Evolutionary conservation across 805 yeast genomes (phyloP).

Genomic region (Peterozyma xylosa): DNA sequence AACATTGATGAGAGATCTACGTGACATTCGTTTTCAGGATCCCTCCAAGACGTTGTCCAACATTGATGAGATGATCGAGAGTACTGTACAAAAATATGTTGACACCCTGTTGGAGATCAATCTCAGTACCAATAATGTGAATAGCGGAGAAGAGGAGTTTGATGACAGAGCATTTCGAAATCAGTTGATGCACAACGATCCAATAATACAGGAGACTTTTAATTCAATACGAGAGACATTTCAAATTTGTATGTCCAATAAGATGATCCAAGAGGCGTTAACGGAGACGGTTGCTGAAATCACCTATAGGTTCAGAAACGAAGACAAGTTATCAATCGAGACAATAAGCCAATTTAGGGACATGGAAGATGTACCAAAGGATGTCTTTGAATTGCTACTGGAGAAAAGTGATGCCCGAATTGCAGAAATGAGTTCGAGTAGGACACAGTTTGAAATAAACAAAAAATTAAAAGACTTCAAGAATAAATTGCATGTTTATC

Average conservation of each 20-base stretch:
- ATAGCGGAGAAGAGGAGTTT: background rate
- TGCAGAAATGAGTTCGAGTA: background rate
- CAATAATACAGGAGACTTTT: background rate
- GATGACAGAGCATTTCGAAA: background rate
- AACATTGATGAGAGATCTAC: background rate
- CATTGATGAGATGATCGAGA: background rate
- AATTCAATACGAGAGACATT: background rate
- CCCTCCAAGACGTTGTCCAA: background rate
- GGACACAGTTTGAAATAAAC: background rate
- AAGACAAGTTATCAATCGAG: background rate
- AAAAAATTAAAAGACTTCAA: constrained; percentile 1
- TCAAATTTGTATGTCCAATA: background rate
- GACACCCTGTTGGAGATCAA: constrained; percentile 1
- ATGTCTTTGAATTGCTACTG: background rate
- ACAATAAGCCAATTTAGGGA: constrained; percentile 3
- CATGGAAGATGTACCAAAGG: background rate
- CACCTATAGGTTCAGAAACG: background rate
- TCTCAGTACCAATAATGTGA: too few species aligned
- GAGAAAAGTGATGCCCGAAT: background rate
- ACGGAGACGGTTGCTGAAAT: background rate
- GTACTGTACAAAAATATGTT: constrained; percentile 1
- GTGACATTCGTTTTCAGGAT: background rate
- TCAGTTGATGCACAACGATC: background rate
- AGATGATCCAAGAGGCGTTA: constrained; percentile 3
- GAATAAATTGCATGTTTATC: constrained; percentile 1